Evolutionary conservation across 768 basidiomycete species (phyloP), one percentile per base, ranked within the genome.

Genomic region (Punctularia strigosozonata): DNA sequence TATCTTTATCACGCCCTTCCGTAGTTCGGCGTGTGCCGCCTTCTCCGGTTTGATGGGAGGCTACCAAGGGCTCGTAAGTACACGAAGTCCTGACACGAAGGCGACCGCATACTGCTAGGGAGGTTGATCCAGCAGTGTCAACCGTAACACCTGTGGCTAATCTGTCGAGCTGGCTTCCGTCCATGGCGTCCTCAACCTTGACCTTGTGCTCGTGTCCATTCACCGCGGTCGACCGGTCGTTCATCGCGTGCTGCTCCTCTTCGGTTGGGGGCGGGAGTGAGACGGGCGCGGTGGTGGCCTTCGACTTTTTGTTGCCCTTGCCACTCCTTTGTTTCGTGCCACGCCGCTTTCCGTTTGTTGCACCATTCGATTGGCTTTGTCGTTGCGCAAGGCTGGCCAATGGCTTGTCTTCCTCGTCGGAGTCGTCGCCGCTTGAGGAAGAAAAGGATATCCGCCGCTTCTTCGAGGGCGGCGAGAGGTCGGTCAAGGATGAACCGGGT

Each of bases 101-200:
- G 41, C 38, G 26, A 31, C 22, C 17, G 56, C 72, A 47, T 55
- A 80, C 76, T 42, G 60, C 64, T 39, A 69, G 56, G 14, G 71
- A 62, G 43, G 60, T 46, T 44, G 63, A 47, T 45, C 60, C 65
- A 19, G 64, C 67, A 6, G 77, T 68, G 53, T 90, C 86, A 3
- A 88, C 69, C 3, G 86, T 79, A 5, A 86, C 78, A 21, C 86
- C 87, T 13, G 81, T 84, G 13, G 80, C 80, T 38, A 92, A 66
- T 28, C 86, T 72, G 34, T 72, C 75, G 14, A 89, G 58, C 53
- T 88, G 83, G 22, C 70, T 67, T 49, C 83, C 83, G 36, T 86
- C 80, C 69, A 88, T 73, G 54, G 75, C 78, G 35, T 83, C 86
- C 54, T 89, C 86, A 2, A 80, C 55, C 52, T 84, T 86, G 44